phyloP scores from a whole-genome alignment of 2,329 filamentous ascomycete species.

The Botryotinia convoluta region DNA sequence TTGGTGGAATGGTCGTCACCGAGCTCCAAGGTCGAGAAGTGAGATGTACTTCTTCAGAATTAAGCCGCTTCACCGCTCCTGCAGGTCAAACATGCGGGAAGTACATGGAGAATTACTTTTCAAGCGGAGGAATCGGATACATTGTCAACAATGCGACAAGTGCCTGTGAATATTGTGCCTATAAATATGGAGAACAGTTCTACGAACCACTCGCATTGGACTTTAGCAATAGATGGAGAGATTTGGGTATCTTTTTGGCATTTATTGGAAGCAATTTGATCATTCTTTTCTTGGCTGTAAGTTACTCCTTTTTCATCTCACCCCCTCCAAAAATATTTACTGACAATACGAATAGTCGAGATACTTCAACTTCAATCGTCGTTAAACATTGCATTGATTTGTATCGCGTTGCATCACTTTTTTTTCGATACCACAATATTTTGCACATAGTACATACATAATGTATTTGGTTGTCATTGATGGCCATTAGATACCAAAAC shows the following conservation, averaged over 20 bases:
- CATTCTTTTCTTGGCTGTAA: slow-evolving; percentile 52
- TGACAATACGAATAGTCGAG: slow-evolving; percentile 33
- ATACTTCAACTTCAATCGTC: slow-evolving; percentile 47
- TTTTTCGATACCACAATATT: not conserved
- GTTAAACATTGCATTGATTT: slow-evolving; percentile 32
- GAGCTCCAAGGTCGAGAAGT: slow-evolving; percentile 68
- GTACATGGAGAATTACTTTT: slow-evolving; percentile 74
- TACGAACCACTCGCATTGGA: slow-evolving; percentile 64
- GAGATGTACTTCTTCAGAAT: slow-evolving; percentile 57
- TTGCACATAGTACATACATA: not conserved
- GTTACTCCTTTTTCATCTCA: slow-evolving; percentile 13
- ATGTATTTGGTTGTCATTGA: not conserved
- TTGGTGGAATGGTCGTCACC: slow-evolving; percentile 76
- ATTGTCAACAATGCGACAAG: slow-evolving; percentile 63
- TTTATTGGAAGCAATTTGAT: slow-evolving; percentile 78
- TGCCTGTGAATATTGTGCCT: slow-evolving; percentile 79
- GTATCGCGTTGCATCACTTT: not conserved
- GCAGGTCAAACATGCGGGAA: slow-evolving; percentile 64
- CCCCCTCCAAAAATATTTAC: not conserved
- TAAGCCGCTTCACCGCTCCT: slow-evolving; percentile 68
- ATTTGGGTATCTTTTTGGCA: slow-evolving; percentile 73
- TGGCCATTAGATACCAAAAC: not conserved
- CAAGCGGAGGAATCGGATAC: slow-evolving; percentile 67
- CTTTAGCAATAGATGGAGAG: slow-evolving; percentile 73
- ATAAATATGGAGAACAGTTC: slow-evolving; percentile 76